Conservation (phyloP, 352 stramenopile species). For the Halophytophthora batemanensis region DNA sequence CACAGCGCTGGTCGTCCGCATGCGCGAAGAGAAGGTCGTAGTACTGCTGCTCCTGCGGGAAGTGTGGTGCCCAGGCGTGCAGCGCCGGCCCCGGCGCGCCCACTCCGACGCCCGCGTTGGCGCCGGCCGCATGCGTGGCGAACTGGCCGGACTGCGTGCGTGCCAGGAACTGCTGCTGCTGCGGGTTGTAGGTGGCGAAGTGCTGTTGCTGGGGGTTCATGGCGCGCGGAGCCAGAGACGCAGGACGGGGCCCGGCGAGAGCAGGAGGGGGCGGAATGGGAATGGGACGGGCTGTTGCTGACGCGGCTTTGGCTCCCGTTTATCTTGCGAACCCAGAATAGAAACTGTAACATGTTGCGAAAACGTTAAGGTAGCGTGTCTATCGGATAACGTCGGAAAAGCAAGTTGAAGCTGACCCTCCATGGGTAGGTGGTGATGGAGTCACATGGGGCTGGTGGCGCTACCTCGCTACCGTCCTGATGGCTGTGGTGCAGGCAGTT, state of each 20-base stretch:
- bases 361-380: no score
- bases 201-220: conserved; percentile 62
- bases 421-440: no score
- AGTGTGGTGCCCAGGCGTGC: conserved; percentile 55
- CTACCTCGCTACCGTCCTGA: no score
- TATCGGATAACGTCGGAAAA: no score
- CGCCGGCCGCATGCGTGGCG: conserved; percentile 27
- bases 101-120: conserved; percentile 6
- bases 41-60: conserved; percentile 75
- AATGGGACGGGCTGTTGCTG: no score
- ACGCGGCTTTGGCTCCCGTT: background rate
- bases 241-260: conserved; percentile 3
- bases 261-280: conserved; percentile 10
- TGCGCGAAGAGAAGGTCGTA: conserved; percentile 89
- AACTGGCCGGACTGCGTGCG: conserved; percentile 28
- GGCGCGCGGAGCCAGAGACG: conserved; percentile 7
- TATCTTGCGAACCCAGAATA: no score
- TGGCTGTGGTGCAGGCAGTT: no score
- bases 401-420: no score
- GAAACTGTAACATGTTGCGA: no score
- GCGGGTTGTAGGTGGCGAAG: conserved; percentile 51
- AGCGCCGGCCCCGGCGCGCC: conserved; percentile 17
- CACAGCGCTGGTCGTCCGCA: conserved; percentile 84
- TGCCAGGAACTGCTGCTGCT: conserved; percentile 42
- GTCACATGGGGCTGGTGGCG: no score